A percentile compares a stretch with the other conserved stretches of the same genome.
These are phyloP conservation scores for Ambrosiella xylebori DNA, from an alignment of 2,329 filamentous ascomycete genomes.

Conservation along the genomic window DNA sequence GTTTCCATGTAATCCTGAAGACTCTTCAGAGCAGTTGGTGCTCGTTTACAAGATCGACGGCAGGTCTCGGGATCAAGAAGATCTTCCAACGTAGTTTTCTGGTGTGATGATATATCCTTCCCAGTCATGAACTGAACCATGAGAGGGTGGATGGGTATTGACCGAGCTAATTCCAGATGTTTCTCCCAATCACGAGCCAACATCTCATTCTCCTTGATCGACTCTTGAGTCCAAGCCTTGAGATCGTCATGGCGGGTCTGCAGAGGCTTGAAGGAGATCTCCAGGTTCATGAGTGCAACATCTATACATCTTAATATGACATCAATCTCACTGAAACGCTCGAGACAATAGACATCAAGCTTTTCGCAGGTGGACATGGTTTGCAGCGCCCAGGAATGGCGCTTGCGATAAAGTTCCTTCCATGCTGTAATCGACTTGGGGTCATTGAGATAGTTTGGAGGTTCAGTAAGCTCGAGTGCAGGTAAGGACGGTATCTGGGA, in stretches of 20 bases:
- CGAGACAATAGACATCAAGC: slow-evolving; percentile 42
- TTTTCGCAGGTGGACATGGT: slow-evolving; percentile 51
- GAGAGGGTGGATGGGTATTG: slow-evolving; percentile 44
- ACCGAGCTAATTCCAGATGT: slow-evolving; percentile 46
- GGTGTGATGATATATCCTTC: slow-evolving; percentile 24
- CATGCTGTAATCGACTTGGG: slow-evolving; percentile 72
- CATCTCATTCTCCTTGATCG: slow-evolving; percentile 49
- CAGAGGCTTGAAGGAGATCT: slow-evolving; percentile 53
- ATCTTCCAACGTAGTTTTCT: slow-evolving; percentile 48
- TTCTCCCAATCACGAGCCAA: slow-evolving; percentile 50
- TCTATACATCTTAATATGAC: slow-evolving; percentile 66
- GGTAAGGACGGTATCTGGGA: slow-evolving; percentile 33
- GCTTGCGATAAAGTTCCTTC: slow-evolving; percentile 68
- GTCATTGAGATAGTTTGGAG: slow-evolving; percentile 70
- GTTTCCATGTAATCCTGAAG: slow-evolving; percentile 43
- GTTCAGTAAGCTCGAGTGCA: slow-evolving; percentile 19
- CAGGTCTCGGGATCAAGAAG: slow-evolving; percentile 61
- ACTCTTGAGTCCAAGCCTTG: slow-evolving; percentile 51
- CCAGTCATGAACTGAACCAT: slow-evolving; percentile 51
- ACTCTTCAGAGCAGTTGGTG: slow-evolving; percentile 37
- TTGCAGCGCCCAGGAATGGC: slow-evolving; percentile 61
- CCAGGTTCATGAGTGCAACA: slow-evolving; percentile 72
- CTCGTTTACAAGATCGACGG: slow-evolving; percentile 51
- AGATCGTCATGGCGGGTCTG: slow-evolving; percentile 56
- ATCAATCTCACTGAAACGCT: slow-evolving; percentile 56